A percentile compares a stretch with the other conserved stretches of the same genome.
Evolutionary conservation across 2,329 filamentous ascomycete genomes (phyloP).

Genomic region (Xenoacremonium recifei): DNA sequence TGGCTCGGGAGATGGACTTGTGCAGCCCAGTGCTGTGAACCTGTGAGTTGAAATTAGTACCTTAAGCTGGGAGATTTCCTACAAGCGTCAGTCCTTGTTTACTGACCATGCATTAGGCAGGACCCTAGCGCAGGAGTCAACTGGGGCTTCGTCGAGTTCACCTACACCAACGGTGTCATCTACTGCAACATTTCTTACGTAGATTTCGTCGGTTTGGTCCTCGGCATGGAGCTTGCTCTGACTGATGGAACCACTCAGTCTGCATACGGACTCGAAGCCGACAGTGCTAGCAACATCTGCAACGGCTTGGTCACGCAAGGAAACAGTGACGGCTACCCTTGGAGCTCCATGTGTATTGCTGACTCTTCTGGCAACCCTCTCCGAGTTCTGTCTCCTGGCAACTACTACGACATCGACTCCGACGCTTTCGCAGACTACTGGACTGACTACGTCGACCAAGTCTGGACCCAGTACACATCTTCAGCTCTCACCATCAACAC

Average conservation of each 20-base stretch:
- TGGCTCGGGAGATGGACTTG: slow-evolving; percentile 35
- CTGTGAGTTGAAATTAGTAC: too few species aligned
- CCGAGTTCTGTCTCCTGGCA: slow-evolving; percentile 44
- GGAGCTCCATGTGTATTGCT: slow-evolving; percentile 45
- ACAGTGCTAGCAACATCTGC: slow-evolving; percentile 40
- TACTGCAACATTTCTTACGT: slow-evolving; percentile 52
- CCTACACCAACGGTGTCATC: slow-evolving; percentile 38
- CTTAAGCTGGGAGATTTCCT: too few species aligned
- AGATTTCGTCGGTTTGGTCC: slow-evolving; percentile 49
- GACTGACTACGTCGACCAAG: slow-evolving; percentile 42
- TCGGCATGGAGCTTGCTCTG: slow-evolving; percentile 47
- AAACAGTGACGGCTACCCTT: slow-evolving; percentile 37
- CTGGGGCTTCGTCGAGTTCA: slow-evolving; percentile 52
- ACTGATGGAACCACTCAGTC: slow-evolving; percentile 34
- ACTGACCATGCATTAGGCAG: too few species aligned
- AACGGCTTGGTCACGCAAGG: slow-evolving; percentile 37
- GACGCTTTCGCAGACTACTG: slow-evolving; percentile 42
- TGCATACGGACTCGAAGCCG: slow-evolving; percentile 37
- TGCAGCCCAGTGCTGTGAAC: slow-evolving; percentile 48
- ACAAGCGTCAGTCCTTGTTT: too few species aligned
- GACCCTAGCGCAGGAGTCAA: slow-evolving; percentile 43
- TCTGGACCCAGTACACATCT: slow-evolving; percentile 42
- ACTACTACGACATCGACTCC: slow-evolving; percentile 36
- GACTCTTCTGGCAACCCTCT: slow-evolving; percentile 34
- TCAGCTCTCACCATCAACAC: slow-evolving; percentile 42